Base-by-base conservation (phyloP, 768 basidiomycete genomes). In the Leucogyrophana mollusca region DNA sequence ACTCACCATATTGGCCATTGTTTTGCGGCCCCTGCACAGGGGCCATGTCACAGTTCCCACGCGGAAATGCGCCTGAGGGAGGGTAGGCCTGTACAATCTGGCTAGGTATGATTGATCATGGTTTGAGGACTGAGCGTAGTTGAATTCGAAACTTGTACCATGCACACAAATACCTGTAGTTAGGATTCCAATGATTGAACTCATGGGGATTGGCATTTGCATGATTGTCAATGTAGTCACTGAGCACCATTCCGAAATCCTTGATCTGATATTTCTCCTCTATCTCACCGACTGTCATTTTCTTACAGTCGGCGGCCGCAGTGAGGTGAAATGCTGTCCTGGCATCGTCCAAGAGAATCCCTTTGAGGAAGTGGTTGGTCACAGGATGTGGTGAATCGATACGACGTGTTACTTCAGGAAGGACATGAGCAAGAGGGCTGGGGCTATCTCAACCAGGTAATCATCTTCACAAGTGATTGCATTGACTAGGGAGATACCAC, bases 71-170 rank as follows among this genome's bases (percentile, higher is more conserved):
- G 2, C 2, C 4, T 36, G 42, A 36, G 13, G 43, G 48, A n/a
- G 35, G 34, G 9, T 36, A 8, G 0, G 43, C 48, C n/a, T 49
- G 36, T 22, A 49, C 35, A 7, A 53, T 57, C 36, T 55, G 44
- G 4, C 56, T 39, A 16, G 57, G 48, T 14, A 57, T 33, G 16
- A 56, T 44, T 8, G 45, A 40, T 40, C 58, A 43, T 2, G 56
- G 50, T n/a, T 48, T 35, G 24, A 59, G 54, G 16, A 54, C 57
- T 1, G 56, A 49, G 22, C 42, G 59, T 9, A 46, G 21, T 41
- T 68, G 65, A 21, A 67, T 45, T 1, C 51, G 46, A n/a, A 61
- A 24, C 8, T 40, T 47, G 14, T 40, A 49, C 65, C 64, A 68
- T 2, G 17, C 22, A 13, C 20, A 13, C 18, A 33, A 25, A 7